Percentiles rank a stretch among this genome's conserved stretches.
phyloP scores from a whole-genome alignment of 257 asterid species.

The Nyctanthes arbortristis region DNA sequence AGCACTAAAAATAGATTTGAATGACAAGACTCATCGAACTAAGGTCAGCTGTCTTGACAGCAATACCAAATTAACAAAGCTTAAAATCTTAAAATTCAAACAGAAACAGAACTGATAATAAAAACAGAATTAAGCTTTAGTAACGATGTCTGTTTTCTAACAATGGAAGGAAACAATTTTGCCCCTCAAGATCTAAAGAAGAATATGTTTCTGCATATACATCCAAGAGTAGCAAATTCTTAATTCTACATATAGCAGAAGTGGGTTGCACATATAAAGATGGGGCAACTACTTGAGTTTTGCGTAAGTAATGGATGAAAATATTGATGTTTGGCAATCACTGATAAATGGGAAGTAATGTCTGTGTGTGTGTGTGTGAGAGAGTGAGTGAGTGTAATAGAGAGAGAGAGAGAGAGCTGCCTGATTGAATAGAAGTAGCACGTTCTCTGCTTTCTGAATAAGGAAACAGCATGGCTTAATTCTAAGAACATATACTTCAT shows the following conservation, averaged over 20 bases:
- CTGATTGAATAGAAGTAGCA: not conserved
- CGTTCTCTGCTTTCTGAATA: not conserved
- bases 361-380: no score
- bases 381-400: no score
- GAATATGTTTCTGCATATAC: not conserved
- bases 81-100: not conserved
- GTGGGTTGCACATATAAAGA: not conserved
- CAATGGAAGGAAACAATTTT: not conserved
- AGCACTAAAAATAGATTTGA: not conserved
- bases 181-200: not conserved
- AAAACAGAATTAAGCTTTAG: not conserved
- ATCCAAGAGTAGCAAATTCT: not conserved
- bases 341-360: not conserved
- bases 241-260: not conserved
- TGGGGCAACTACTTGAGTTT: not conserved
- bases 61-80: not conserved
- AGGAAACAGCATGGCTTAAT: not conserved
- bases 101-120: not conserved
- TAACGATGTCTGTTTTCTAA: not conserved
- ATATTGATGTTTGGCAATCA: not conserved
- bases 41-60: not conserved
- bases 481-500: not conserved
- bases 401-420: not conserved
- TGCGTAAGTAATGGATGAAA: not conserved
- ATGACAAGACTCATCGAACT: not conserved